Evolutionary conservation across 768 basidiomycete species (phyloP), one percentile per base, ranked within the genome.

Genomic region (Macrolepiota dolichaula): DNA sequence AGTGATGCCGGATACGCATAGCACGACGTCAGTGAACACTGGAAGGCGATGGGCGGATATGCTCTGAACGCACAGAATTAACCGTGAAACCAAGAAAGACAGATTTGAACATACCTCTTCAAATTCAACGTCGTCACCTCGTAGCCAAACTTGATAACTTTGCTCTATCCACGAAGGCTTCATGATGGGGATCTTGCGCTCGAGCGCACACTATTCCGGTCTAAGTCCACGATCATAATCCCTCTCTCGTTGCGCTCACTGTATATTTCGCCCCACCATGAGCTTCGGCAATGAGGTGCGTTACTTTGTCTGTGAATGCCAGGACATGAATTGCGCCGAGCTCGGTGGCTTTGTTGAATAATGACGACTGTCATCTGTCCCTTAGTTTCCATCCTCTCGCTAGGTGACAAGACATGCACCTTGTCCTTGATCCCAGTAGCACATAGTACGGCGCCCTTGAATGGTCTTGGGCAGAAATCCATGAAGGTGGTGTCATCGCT

Each of bases 221-320:
- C 35, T 63, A 37, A 51, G 40, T 59, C 61, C 51, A 68, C 7
- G 36, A 42, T 57, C 25, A 56, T 35, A 51, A 10, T 7, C 42
- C 11, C n/a, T 29, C 11, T 56, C 58, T 25, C 44, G 27, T 13
- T 2, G 6, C 27, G 70, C 77, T 61, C 59, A 91, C 94, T 72
- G 70, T 77, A 70, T 97, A 96, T 68, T 98, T 98, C 12, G 88
- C 83, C 22, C 93, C 87, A 2, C 91, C 91, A 67, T 91, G 87
- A n/a, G 78, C 80, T n/a, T 73, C 75, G 0, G 94, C 92, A 44
- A 98, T 79, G 22, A 98, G 81, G 76, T 96, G 94, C 0, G 94
- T 96, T n/a, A 92, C 89, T 50, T 79, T 79, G 69, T 93, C 89
- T 0, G 94, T 98, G 63, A 96, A 87, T 52, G 91, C 88, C 35